These are phyloP conservation scores for Penicillium janthinellum DNA, from an alignment of 2,329 filamentous ascomycete genomes.

Conservation along the genomic window DNA sequence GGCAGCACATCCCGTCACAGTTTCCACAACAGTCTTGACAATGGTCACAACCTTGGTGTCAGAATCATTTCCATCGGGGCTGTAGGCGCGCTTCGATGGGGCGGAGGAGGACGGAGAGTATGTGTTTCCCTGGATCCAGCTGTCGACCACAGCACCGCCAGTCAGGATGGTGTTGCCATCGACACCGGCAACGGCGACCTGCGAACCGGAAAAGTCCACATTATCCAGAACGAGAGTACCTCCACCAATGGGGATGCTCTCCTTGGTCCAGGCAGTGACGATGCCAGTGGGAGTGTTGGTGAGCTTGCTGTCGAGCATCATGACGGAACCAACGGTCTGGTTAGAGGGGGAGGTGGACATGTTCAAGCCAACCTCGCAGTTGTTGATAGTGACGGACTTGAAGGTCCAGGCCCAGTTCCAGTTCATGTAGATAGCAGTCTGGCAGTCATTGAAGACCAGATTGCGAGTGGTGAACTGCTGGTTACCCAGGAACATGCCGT, in stretches of 20 bases:
- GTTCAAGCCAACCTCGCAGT: slow-evolving; percentile 74
- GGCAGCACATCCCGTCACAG: slow-evolving; percentile 28
- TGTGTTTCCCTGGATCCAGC: slow-evolving; percentile 78
- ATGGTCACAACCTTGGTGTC: slow-evolving; percentile 26
- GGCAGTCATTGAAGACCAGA: slow-evolving; percentile 76
- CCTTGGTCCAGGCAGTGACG: slow-evolving; percentile 69
- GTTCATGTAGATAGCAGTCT: slow-evolving; percentile 84
- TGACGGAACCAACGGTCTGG: slow-evolving; percentile 82
- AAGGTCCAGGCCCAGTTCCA: slow-evolving; percentile 91
- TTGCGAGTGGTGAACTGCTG: slow-evolving; percentile 89
- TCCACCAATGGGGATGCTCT: slow-evolving; percentile 67
- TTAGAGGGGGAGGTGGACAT: slow-evolving; percentile 67
- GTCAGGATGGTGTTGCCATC: slow-evolving; percentile 64
- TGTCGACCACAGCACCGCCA: slow-evolving; percentile 68
- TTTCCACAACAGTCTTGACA: slow-evolving; percentile 32
- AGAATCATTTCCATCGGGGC: slow-evolving; percentile 21
- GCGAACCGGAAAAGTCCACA: slow-evolving; percentile 75
- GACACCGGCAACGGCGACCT: slow-evolving; percentile 64
- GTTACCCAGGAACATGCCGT: slow-evolving; percentile 77
- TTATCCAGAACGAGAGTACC: slow-evolving; percentile 86
- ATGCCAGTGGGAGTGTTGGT: slow-evolving; percentile 75
- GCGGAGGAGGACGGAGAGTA: slow-evolving; percentile 53
- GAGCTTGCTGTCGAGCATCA: slow-evolving; percentile 80
- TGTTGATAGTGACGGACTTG: slow-evolving; percentile 73
- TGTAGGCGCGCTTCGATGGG: slow-evolving; percentile 28